Base-by-base conservation (phyloP, 2,329 filamentous ascomycete species). In the Fusarium algeriense region DNA sequence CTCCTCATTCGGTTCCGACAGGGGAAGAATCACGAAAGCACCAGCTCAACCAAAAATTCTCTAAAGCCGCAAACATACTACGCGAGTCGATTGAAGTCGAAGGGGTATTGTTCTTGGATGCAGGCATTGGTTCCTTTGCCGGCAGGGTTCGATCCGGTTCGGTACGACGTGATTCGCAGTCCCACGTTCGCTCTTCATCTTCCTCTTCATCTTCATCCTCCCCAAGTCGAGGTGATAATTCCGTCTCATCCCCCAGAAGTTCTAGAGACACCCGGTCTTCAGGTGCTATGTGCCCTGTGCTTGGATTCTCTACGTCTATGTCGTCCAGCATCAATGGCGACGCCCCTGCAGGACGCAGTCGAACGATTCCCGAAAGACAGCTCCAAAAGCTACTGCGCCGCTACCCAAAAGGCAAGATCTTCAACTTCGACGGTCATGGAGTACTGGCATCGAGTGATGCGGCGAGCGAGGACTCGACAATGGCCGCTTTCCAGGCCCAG, bases 391-490 rank as follows among this genome's bases (percentile, higher is more conserved):
- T 73, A 6, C 35, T 72, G 5, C 54, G 80, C 15, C 79, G 82
- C 2, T 83, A 87, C 60, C 85, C 85, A 0, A 73, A 78, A 13
- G 86, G 86, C 0, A 82, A 81, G 46, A 80, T 86, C 3, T 87
- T 86, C 60, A 83, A 81, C 50, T 85, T 84, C 46, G 81, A 81
- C 23, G 76, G 77, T 10, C 71, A 81, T 17, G 84, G 83, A 1
- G 74, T 77, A 14, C 53, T 82, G 1, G 75, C 77, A 13, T 75
- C 77, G 1, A 77, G 76, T 26, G 77, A 82, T 30, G 75, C 75
- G 4, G 78, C 78, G 0, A 76, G 73, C 7, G 77, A 81, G 3
- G 77, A 79, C 1, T 32, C 43, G 1, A 20, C n/a, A 30, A 55
- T 53, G 34, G 56, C 40, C 7, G 20, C 38, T 4, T 52, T 56